These are phyloP conservation scores for Xylaria sp. DNA, from an alignment of 2,329 filamentous ascomycete genomes.

Conservation along the genomic window DNA sequence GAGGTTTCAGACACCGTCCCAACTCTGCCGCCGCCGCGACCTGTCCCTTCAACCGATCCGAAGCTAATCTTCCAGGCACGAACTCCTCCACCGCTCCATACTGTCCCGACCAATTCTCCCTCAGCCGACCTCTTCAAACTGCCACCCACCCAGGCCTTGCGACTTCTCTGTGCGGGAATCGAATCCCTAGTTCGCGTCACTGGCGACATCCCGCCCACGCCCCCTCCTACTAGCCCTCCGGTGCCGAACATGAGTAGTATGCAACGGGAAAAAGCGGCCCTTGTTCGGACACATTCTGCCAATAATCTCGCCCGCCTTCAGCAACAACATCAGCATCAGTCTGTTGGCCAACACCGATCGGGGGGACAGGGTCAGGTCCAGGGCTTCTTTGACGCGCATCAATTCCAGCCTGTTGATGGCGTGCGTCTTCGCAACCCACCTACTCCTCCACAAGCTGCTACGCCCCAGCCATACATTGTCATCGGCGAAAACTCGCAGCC, in stretches of 20 bases:
- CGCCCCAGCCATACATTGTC: slow-evolving; percentile 66
- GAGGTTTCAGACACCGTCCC: slow-evolving; percentile 43
- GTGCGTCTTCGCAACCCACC: slow-evolving; percentile 59
- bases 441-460: slow-evolving; percentile 45
- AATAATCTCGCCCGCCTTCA: slow-evolving; percentile 60
- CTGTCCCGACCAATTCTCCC: slow-evolving; percentile 53
- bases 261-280: slow-evolving; percentile 70
- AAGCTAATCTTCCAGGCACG: slow-evolving; percentile 49
- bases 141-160: slow-evolving; percentile 78
- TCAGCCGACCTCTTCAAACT: slow-evolving; percentile 78
- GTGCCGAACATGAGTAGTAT: slow-evolving; percentile 74
- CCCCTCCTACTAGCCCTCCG: slow-evolving; percentile 70
- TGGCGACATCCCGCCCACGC: slow-evolving; percentile 84
- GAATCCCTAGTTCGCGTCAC: slow-evolving; percentile 78
- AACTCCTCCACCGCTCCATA: slow-evolving; percentile 57
- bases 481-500: slow-evolving; percentile 78
- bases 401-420: slow-evolving; percentile 62
- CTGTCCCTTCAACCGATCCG: slow-evolving; percentile 53
- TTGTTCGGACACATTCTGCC: slow-evolving; percentile 68
- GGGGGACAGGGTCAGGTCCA: slow-evolving; percentile 14
- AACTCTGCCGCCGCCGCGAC: slow-evolving; percentile 53
- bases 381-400: slow-evolving; percentile 43
- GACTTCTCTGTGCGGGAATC: slow-evolving; percentile 77
- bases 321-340: slow-evolving; percentile 45
- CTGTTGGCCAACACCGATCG: slow-evolving; percentile 9